A percentile compares a stretch with the other conserved stretches of the same genome.
Evolutionary conservation across 345 rosid species (phyloP).

Genomic region (Populus alba): DNA sequence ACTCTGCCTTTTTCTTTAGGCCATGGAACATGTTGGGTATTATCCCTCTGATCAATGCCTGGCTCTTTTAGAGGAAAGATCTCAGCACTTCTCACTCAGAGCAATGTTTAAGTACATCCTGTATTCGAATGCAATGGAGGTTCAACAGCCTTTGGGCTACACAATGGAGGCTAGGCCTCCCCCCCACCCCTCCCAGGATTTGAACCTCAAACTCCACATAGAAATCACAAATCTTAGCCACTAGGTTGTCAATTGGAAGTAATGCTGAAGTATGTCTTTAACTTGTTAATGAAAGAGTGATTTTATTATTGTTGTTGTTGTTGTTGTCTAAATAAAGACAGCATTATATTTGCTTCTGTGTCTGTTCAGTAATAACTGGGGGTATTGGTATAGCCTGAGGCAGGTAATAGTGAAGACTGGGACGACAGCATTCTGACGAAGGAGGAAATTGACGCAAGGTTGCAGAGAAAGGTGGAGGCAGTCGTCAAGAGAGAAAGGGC

Average conservation of each 20-base stretch:
- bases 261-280: background rate
- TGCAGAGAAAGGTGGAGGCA: constrained; percentile 80
- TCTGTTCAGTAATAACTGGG: constrained; percentile 5
- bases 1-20: background rate
- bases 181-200: background rate
- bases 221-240: background rate
- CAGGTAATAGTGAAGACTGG: constrained; percentile 65
- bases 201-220: background rate
- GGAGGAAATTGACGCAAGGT: constrained; percentile 67
- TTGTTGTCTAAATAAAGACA: background rate
- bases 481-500: constrained; percentile 80
- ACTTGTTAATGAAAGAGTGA: background rate
- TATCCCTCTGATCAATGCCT: background rate
- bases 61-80: background rate
- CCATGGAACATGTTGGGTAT: background rate
- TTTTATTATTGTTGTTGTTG: too few relatives aligned
- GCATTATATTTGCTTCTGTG: background rate
- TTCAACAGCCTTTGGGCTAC: background rate
- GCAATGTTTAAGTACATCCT: background rate
- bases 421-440: constrained; percentile 78
- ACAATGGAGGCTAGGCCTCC: background rate
- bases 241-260: background rate
- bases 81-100: background rate
- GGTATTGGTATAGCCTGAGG: constrained; percentile 50
- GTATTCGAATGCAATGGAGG: background rate